phyloP scores from a whole-genome alignment of 2,329 filamentous ascomycete species.

The Chaetothyriales sp. region DNA sequence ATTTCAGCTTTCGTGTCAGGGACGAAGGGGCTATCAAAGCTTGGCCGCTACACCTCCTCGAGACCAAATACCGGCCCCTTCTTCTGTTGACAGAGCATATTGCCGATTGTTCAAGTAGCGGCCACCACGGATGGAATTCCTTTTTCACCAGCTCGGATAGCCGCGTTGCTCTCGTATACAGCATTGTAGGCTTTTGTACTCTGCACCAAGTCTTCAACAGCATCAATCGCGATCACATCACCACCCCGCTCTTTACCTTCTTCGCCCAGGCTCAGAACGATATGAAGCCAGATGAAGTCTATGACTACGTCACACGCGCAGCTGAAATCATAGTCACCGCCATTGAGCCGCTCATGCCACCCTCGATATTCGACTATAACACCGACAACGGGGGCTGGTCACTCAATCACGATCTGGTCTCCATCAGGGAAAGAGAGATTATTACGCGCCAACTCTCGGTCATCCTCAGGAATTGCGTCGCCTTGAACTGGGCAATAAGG shows the following conservation, averaged over 20 bases:
- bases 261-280: not conserved
- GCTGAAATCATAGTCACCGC: not conserved
- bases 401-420: too few relatives aligned
- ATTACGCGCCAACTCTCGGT: not conserved
- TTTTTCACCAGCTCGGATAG: slow-evolving; percentile 13
- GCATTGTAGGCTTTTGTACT: slow-evolving; percentile 11
- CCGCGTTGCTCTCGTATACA: slow-evolving; percentile 11
- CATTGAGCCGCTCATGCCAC: not conserved
- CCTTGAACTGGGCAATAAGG: slow-evolving; percentile 2
- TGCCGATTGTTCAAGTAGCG: not conserved
- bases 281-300: not conserved
- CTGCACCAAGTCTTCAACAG: slow-evolving; percentile 14
- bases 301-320: not conserved
- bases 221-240: slow-evolving; percentile 6
- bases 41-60: not conserved
- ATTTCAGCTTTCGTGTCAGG: not conserved
- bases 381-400: not conserved
- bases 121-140: slow-evolving; percentile 8
- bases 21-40: not conserved
- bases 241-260: not conserved
- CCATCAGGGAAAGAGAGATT: not conserved
- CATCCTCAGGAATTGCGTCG: slow-evolving; percentile 4
- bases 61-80: not conserved
- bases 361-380: not conserved
- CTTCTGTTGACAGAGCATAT: not conserved